phyloP scores from a whole-genome alignment of 495 filamentous ascomycete genomes.

The Coniosporium apollinis region DNA sequence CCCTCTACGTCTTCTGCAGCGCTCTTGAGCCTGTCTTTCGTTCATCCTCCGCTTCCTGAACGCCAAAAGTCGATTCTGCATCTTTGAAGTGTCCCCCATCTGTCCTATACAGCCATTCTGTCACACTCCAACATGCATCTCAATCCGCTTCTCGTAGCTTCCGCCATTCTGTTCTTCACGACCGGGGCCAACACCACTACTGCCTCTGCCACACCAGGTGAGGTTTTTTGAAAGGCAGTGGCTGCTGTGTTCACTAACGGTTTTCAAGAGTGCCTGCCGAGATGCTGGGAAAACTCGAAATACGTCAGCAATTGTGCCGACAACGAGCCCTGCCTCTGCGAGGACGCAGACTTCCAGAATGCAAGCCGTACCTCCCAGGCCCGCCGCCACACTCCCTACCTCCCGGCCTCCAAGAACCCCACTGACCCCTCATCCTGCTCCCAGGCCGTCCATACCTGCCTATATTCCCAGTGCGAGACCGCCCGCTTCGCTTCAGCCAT shows the following conservation, averaged over 20 bases:
- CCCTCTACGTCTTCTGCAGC: too few relatives aligned
- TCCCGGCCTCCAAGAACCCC: too few relatives aligned
- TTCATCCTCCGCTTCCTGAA: too few relatives aligned
- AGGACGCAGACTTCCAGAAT: constrained; percentile 20
- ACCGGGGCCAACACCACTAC: too few relatives aligned
- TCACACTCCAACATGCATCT: too few relatives aligned
- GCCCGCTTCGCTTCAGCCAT: constrained; percentile 22
- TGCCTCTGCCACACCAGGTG: neutral
- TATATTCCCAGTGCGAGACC: constrained; percentile 28
- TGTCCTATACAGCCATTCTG: too few relatives aligned
- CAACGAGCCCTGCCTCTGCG: constrained; percentile 19
- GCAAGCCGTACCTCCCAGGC: constrained; percentile 10
- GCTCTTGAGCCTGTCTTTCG: too few relatives aligned
- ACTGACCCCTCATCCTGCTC: neutral
- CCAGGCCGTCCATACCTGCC: constrained; percentile 24
- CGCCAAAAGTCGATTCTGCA: too few relatives aligned
- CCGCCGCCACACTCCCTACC: too few relatives aligned
- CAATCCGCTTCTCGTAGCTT: neutral
- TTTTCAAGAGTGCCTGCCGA: constrained; percentile 2
- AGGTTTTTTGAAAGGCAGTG: neutral
- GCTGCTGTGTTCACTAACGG: neutral
- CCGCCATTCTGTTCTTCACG: too few relatives aligned
- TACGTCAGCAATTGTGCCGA: constrained; percentile 20
- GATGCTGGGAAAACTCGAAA: constrained; percentile 28
- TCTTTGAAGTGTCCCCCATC: too few relatives aligned